Percentiles rank a stretch among this genome's conserved stretches.
Conservation (phyloP, 805 yeast species). For the Saccharomyces eubayanus region DNA sequence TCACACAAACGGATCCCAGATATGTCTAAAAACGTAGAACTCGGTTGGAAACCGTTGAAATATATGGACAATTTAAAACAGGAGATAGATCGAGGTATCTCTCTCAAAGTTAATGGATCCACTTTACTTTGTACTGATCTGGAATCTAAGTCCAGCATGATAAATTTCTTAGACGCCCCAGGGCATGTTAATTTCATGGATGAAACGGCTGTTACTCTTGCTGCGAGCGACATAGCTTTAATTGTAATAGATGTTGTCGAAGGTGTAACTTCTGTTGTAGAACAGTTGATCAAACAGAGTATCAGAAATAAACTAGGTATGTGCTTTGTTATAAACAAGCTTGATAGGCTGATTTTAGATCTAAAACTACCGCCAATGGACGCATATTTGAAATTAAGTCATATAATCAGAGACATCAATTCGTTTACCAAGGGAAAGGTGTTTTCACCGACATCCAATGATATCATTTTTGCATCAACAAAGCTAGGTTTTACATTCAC, state of each 20-base stretch:
- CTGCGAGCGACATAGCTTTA: conserved; percentile 56
- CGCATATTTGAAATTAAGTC: conserved; percentile 58
- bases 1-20: conserved; percentile 45
- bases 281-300: conserved; percentile 45
- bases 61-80: conserved; percentile 66
- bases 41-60: conserved; percentile 41
- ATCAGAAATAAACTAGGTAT: conserved; percentile 44
- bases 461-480: conserved; percentile 71
- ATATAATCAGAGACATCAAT: conserved; percentile 59
- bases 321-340: conserved; percentile 61
- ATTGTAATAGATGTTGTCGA: conserved; percentile 80
- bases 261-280: conserved; percentile 60
- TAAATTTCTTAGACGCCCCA: conserved; percentile 77
- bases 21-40: conserved; percentile 23
- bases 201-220: conserved; percentile 52
- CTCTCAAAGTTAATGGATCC: conserved; percentile 56
- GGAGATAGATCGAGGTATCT: conserved; percentile 63
- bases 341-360: conserved; percentile 81
- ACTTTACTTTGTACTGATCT: conserved; percentile 50
- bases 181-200: conserved; percentile 85
- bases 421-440: conserved; percentile 35
- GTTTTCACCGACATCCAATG: conserved; percentile 52
- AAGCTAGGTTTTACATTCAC: conserved; percentile 57
- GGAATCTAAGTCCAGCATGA: conserved; percentile 44
- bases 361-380: conserved; percentile 66